Percentiles rank a stretch among this genome's conserved stretches.
phyloP scores from a whole-genome alignment of 352 stramenopile species.

The Plasmopara muralis region DNA sequence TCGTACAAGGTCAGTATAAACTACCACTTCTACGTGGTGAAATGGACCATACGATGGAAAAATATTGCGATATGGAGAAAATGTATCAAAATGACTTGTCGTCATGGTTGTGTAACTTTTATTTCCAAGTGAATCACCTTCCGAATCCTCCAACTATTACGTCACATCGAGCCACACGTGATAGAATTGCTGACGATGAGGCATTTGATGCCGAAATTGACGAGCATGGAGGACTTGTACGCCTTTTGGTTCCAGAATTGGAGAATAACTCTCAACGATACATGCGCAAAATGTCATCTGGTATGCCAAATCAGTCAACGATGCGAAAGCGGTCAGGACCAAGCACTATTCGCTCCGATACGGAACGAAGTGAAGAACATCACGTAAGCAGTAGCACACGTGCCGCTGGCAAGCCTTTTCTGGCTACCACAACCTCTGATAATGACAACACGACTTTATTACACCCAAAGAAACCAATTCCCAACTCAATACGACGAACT shows the following conservation, averaged over 20 bases:
- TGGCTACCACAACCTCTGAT: constrained; percentile 19
- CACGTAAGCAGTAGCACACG: not conserved
- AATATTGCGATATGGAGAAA: constrained; percentile 61
- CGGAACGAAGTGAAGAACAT: not conserved
- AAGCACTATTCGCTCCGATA: not conserved
- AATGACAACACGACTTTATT: constrained; percentile 2
- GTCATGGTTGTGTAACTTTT: constrained; percentile 87
- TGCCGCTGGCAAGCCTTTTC: constrained; percentile 10
- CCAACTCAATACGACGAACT: constrained; percentile 5
- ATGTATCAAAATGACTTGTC: constrained; percentile 65
- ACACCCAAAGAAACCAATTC: constrained; percentile 15
- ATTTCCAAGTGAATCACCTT: constrained; percentile 63
- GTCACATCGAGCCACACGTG: constrained; percentile 8
- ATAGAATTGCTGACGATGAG: constrained; percentile 3
- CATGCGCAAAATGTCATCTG: constrained; percentile 32
- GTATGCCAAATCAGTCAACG: not conserved
- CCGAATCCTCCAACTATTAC: constrained; percentile 22
- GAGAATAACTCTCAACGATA: constrained; percentile 41
- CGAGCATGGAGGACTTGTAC: constrained; percentile 28
- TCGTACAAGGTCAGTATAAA: constrained; percentile 76
- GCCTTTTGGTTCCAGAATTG: constrained; percentile 22
- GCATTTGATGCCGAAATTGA: constrained; percentile 49
- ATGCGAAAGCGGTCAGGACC: constrained; percentile 6
- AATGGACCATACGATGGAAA: constrained; percentile 75
- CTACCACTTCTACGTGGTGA: constrained; percentile 80